A percentile compares a stretch with the other conserved stretches of the same genome.
These are phyloP conservation scores for Saraca asoca DNA, from an alignment of 331 rosid species.

Conservation along the genomic window DNA sequence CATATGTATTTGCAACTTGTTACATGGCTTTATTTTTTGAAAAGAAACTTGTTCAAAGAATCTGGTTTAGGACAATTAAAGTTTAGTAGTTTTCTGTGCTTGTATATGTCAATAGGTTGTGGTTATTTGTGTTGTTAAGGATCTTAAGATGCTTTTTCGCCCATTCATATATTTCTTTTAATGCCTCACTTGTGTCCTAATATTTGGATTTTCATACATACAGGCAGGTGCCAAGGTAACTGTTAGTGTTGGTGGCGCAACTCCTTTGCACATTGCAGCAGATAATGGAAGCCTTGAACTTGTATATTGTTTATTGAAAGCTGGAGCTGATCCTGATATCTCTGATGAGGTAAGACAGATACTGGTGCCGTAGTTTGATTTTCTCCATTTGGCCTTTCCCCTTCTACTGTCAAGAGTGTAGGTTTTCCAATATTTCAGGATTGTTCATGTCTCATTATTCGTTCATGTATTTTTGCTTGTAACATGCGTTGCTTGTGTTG, in stretches of 20 bases:
- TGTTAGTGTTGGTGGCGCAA: constrained; percentile 88
- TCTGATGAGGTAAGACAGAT: constrained; percentile 65
- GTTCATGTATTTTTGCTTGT: too few relatives aligned
- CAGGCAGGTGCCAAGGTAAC: constrained; percentile 91
- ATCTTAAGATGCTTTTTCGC: constrained; percentile 1
- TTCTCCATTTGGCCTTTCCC: too few relatives aligned
- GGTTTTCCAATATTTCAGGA: too few relatives aligned
- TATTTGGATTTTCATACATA: constrained; percentile 33
- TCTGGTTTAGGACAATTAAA: not conserved
- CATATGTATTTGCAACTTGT: not conserved
- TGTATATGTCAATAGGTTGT: not conserved
- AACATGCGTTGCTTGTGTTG: too few relatives aligned
- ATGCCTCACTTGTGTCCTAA: too few relatives aligned
- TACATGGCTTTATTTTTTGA: not conserved
- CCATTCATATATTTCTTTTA: not conserved
- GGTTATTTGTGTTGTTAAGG: constrained; percentile 6
- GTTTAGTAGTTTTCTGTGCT: not conserved
- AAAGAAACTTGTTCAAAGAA: too few relatives aligned
- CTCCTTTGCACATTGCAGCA: constrained; percentile 90
- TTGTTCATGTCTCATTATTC: too few relatives aligned
- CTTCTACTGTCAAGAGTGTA: too few relatives aligned
- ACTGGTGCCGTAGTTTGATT: not conserved
- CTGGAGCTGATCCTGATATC: constrained; percentile 83
- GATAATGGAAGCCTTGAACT: constrained; percentile 70
- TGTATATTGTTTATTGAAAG: constrained; percentile 65